phyloP scores from a whole-genome alignment of 2,329 filamentous ascomycete genomes.

The Sclerotinia borealis region DNA sequence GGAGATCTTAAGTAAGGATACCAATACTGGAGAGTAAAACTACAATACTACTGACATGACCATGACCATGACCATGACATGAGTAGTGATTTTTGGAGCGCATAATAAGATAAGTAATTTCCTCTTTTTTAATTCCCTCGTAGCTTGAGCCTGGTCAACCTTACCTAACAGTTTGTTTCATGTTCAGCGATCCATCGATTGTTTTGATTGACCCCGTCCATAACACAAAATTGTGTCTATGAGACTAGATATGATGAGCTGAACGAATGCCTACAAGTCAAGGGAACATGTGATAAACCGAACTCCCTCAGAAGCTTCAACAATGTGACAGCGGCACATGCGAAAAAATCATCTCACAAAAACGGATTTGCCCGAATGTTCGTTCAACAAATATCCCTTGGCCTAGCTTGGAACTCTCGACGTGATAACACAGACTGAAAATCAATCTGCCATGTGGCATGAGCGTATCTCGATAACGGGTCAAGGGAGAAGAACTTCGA shows the following conservation, averaged over 20 bases:
- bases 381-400: not conserved
- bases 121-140: not conserved
- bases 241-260: not conserved
- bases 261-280: too few species aligned
- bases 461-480: not conserved
- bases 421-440: not conserved
- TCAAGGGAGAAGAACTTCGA: not conserved
- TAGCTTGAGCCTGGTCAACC: constrained; percentile 1
- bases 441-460: constrained; percentile 7
- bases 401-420: not conserved
- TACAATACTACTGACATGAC: not conserved
- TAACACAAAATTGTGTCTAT: not conserved
- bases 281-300: not conserved
- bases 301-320: not conserved
- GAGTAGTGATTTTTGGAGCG: not conserved
- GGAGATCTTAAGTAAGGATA: too few species aligned
- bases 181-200: not conserved
- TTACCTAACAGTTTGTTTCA: not conserved
- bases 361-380: not conserved
- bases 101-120: not conserved
- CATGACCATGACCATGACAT: too few species aligned
- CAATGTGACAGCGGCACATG: not conserved
- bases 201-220: not conserved
- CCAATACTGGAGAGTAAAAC: not conserved
- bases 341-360: not conserved